A percentile compares a stretch with the other conserved stretches of the same genome.
phyloP scores from a whole-genome alignment of 2,329 filamentous ascomycete species.

The Xylariaceae sp. region DNA sequence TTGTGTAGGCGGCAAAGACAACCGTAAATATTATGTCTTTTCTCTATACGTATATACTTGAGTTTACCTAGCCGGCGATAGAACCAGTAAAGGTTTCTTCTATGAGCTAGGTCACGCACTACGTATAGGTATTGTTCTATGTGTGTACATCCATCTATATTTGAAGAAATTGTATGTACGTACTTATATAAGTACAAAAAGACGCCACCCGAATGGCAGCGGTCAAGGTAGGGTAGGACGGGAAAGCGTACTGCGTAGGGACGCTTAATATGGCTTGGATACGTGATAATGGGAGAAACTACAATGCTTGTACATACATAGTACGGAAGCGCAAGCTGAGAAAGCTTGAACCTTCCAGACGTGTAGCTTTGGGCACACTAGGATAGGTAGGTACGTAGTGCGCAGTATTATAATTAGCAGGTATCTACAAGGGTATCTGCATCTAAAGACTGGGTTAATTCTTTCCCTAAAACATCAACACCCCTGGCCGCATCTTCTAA shows the following conservation, averaged over 20 bases:
- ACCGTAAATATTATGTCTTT: neutral
- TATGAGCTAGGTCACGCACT: no score
- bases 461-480: conserved; percentile 20
- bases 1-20: neutral
- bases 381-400: conserved; percentile 14
- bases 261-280: neutral
- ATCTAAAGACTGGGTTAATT: conserved; percentile 11
- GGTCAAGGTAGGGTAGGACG: neutral
- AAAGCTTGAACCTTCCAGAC: neutral
- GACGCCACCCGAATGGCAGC: neutral
- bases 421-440: conserved; percentile 17
- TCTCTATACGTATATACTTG: no score
- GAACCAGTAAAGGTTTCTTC: no score
- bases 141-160: no score
- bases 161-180: no score
- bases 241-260: neutral
- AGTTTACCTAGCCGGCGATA: no score
- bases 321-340: neutral
- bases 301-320: no score
- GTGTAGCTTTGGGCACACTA: neutral
- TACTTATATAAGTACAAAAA: no score
- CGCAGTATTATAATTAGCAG: neutral
- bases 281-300: no score
- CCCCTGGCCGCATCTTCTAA: conserved; percentile 20
- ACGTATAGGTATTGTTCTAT: no score